Evolutionary conservation across 495 filamentous ascomycete species (phyloP).

Genomic region (Amniculicola lignicola): DNA sequence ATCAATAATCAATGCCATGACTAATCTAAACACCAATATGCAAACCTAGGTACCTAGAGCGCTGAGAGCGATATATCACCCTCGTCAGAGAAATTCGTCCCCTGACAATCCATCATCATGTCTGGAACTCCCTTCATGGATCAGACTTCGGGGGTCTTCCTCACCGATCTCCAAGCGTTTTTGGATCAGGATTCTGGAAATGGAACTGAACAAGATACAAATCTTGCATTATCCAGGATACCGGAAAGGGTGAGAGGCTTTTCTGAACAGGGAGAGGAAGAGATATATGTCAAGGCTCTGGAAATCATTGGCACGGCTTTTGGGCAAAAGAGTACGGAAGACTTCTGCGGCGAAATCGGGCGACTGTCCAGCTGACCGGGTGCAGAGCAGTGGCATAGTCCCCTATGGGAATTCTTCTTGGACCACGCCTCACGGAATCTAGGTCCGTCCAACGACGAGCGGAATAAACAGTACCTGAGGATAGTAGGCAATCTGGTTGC

Average conservation of each 20-base stretch:
- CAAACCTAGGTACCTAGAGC: too few species aligned
- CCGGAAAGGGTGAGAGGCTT: slow-evolving; percentile 4
- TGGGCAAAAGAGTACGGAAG: slow-evolving; percentile 17
- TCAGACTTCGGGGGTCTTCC: slow-evolving; percentile 10
- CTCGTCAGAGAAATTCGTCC: too few species aligned
- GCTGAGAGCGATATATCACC: too few species aligned
- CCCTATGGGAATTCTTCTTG: slow-evolving; percentile 11
- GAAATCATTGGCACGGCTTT: slow-evolving; percentile 23
- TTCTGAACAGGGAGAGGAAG: not conserved
- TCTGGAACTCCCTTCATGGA: slow-evolving; percentile 5
- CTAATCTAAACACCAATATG: too few species aligned
- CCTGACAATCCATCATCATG: slow-evolving; percentile 9
- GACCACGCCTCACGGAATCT: slow-evolving; percentile 8
- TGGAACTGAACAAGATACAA: not conserved
- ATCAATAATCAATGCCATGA: too few species aligned
- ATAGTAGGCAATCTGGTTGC: slow-evolving; percentile 33
- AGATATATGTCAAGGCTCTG: not conserved
- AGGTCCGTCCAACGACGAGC: too few species aligned
- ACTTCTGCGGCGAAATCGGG: too few species aligned
- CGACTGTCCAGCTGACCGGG: not conserved
- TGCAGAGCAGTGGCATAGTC: slow-evolving; percentile 17
- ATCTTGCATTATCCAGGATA: too few species aligned
- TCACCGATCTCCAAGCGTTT: slow-evolving; percentile 7
- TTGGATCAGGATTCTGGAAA: not conserved
- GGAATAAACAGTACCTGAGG: slow-evolving; percentile 28